These are phyloP conservation scores for Curvularia lunata DNA, from an alignment of 2,329 filamentous ascomycete genomes.

Conservation along the genomic window DNA sequence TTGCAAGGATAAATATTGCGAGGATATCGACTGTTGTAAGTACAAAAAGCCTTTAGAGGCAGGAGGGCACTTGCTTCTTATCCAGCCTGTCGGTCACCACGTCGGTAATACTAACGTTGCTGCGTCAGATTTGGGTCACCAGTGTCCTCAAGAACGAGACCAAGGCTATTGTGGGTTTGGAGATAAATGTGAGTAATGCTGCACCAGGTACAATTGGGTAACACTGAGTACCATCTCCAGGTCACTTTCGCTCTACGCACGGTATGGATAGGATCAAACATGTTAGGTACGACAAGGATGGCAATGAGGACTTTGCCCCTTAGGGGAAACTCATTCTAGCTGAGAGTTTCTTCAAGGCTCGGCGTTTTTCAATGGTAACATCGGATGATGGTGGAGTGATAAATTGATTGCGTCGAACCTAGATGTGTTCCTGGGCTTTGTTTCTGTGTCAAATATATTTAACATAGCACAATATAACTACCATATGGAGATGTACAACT, in stretches of 20 bases:
- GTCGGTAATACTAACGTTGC: slow-evolving; percentile 9
- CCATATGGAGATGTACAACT: not conserved
- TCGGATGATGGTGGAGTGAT: not conserved
- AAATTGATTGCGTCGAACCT: not conserved
- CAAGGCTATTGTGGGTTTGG: slow-evolving; percentile 47
- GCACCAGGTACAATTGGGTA: not conserved
- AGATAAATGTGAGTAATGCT: slow-evolving; percentile 35
- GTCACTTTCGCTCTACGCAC: slow-evolving; percentile 48
- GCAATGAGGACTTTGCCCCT: slow-evolving; percentile 28
- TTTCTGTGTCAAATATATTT: not conserved
- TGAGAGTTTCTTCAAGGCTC: not conserved
- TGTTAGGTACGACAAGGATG: slow-evolving; percentile 34
- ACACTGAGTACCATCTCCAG: slow-evolving; percentile 3
- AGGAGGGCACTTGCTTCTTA: not conserved
- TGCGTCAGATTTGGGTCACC: slow-evolving; percentile 49
- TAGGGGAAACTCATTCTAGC: not conserved
- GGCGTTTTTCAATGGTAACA: too few species aligned
- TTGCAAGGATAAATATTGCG: slow-evolving; percentile 50
- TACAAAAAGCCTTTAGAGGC: not conserved
- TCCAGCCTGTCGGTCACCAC: not conserved
- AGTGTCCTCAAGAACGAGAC: slow-evolving; percentile 46
- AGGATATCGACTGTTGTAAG: slow-evolving; percentile 52
- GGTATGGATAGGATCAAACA: slow-evolving; percentile 48
- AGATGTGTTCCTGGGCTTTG: not conserved
- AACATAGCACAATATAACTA: not conserved